A percentile compares a stretch with the other conserved stretches of the same genome.
Evolutionary conservation across 2,329 filamentous ascomycete genomes (phyloP).

Genomic region (Tolypocladium amazonense): DNA sequence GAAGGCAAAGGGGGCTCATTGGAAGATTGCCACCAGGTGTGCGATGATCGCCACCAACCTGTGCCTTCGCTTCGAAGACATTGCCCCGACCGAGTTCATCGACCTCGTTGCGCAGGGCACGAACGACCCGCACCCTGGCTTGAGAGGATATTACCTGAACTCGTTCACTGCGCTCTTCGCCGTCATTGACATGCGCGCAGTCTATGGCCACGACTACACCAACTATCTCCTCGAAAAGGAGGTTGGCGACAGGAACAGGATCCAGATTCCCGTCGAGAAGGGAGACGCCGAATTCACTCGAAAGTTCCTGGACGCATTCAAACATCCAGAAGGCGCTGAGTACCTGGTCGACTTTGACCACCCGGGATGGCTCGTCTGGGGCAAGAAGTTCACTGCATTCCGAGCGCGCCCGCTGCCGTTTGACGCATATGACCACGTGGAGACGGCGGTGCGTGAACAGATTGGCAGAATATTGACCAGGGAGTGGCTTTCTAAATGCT

Average conservation of each 20-base stretch:
- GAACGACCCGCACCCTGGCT: slow-evolving; percentile 80
- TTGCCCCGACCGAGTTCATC: slow-evolving; percentile 73
- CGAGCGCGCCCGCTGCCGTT: slow-evolving; percentile 59
- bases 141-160: slow-evolving; percentile 72
- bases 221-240: slow-evolving; percentile 80
- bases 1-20: slow-evolving; percentile 71
- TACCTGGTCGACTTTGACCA: slow-evolving; percentile 90
- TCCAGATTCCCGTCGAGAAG: slow-evolving; percentile 61
- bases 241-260: slow-evolving; percentile 57
- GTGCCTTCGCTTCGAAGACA: slow-evolving; percentile 80
- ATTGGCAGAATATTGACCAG: slow-evolving; percentile 73
- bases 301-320: slow-evolving; percentile 68
- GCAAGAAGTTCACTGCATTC: slow-evolving; percentile 73
- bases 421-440: slow-evolving; percentile 67
- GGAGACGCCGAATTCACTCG: slow-evolving; percentile 71
- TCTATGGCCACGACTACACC: slow-evolving; percentile 77
- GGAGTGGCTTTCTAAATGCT: slow-evolving; percentile 79
- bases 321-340: slow-evolving; percentile 53
- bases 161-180: slow-evolving; percentile 69
- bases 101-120: slow-evolving; percentile 73
- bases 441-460: slow-evolving; percentile 61
- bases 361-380: slow-evolving; percentile 95
- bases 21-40: slow-evolving; percentile 89
- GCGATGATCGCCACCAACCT: slow-evolving; percentile 85
- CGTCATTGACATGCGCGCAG: slow-evolving; percentile 76